phyloP scores from a whole-genome alignment of 2,329 filamentous ascomycete genomes.

The Aciculosporium take region DNA sequence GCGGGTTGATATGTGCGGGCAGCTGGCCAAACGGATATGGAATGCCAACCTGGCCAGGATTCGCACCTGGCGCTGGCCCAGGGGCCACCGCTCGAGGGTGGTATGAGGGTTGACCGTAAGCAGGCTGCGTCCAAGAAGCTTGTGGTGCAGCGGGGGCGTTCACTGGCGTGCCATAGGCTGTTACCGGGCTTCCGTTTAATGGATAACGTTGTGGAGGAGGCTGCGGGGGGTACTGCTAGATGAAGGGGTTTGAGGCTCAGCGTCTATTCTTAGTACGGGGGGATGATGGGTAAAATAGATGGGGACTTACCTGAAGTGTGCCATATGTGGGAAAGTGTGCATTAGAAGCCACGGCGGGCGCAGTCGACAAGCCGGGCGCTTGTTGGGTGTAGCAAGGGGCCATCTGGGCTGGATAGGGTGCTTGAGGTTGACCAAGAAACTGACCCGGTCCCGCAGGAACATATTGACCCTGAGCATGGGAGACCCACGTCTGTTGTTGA shows the following conservation, averaged over 20 bases:
- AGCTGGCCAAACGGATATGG: constrained; percentile 71
- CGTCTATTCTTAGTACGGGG: neutral
- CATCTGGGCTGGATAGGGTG: constrained; percentile 32
- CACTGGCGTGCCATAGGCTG: constrained; percentile 22
- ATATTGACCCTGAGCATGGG: constrained; percentile 35
- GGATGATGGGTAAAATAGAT: neutral
- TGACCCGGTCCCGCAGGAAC: constrained; percentile 29
- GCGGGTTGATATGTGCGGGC: constrained; percentile 52
- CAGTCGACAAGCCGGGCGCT: constrained; percentile 27
- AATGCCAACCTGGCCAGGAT: constrained; percentile 18
- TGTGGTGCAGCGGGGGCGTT: constrained; percentile 17
- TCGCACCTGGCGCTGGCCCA: constrained; percentile 14
- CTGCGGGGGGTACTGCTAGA: constrained; percentile 17
- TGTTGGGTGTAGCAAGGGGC: constrained; percentile 31
- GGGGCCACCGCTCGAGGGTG: constrained; percentile 15
- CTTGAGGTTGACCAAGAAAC: constrained; percentile 28
- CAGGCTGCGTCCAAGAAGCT: constrained; percentile 23
- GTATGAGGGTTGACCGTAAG: constrained; percentile 19
- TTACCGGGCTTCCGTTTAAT: constrained; percentile 20
- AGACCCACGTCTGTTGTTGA: constrained; percentile 43
- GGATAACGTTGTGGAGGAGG: constrained; percentile 18
- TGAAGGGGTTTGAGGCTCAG: too few species aligned
- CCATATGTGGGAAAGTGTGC: constrained; percentile 32
- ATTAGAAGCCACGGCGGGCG: constrained; percentile 28
- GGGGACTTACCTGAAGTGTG: constrained; percentile 28